phyloP scores from a whole-genome alignment of 345 rosid genomes.

The Ceriops decandra region DNA sequence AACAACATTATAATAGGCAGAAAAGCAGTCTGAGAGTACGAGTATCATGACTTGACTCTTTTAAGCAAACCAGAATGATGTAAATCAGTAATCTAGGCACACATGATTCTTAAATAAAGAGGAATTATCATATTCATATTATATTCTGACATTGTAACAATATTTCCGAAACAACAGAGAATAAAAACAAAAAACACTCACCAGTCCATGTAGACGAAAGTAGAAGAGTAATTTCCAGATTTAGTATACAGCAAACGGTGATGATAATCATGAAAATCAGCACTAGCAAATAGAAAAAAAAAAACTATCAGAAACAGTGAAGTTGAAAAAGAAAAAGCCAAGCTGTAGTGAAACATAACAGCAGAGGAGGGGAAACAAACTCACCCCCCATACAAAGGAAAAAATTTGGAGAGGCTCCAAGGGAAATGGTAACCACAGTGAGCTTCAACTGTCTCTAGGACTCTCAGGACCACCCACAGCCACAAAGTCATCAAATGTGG shows the following conservation, averaged over 20 bases:
- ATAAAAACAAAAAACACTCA: slow-evolving; percentile 26
- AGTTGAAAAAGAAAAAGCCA: background rate
- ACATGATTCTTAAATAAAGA: background rate
- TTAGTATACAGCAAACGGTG: slow-evolving; percentile 93
- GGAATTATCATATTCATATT: background rate
- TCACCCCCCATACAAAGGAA: slow-evolving; percentile 97
- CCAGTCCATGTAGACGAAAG: slow-evolving; percentile 97
- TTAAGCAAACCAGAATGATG: background rate
- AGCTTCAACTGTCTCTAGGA: slow-evolving; percentile 95
- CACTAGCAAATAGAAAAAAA: slow-evolving; percentile 42
- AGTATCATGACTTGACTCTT: background rate
- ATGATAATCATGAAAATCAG: slow-evolving; percentile 98
- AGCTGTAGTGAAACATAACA: background rate
- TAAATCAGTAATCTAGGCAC: background rate
- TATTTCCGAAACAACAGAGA: background rate
- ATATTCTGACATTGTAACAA: slow-evolving; percentile 1
- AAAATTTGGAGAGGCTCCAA: slow-evolving; percentile 89
- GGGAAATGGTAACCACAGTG: slow-evolving; percentile 99
- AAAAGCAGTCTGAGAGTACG: background rate
- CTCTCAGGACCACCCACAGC: slow-evolving; percentile 92
- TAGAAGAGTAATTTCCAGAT: slow-evolving; percentile 94
- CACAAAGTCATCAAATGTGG: slow-evolving; percentile 90
- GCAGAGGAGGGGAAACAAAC: slow-evolving; percentile 21
- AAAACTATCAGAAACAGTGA: slow-evolving; percentile 7
- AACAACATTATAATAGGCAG: background rate